Percentiles rank a stretch among this genome's conserved stretches.
Conservation (phyloP, 164 flowering plant species). For the Vitis rotundifolia region DNA sequence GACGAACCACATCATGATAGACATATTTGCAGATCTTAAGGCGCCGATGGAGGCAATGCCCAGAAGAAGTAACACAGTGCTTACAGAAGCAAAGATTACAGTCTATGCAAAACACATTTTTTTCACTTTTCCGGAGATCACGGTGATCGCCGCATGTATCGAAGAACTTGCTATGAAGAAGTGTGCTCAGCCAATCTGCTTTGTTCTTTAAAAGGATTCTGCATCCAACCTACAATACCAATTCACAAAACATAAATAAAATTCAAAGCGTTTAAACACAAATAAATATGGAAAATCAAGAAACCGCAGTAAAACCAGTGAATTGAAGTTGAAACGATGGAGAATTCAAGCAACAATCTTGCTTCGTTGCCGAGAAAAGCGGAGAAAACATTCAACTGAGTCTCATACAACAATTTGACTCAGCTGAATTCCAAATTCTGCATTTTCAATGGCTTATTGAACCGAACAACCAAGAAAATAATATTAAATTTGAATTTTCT, state of each 20-base stretch:
- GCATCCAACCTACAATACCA: slow-evolving; percentile 23
- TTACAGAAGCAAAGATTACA: slow-evolving; percentile 51
- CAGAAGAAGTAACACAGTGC: slow-evolving; percentile 45
- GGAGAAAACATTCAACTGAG: too few species aligned
- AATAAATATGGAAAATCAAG: too few species aligned
- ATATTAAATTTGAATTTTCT: too few species aligned
- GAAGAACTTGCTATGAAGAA: slow-evolving; percentile 40
- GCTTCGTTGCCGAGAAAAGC: too few species aligned
- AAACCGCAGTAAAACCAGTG: too few species aligned
- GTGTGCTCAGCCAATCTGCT: slow-evolving; percentile 30
- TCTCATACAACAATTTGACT: too few species aligned
- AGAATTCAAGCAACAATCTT: too few species aligned
- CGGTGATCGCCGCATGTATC: slow-evolving; percentile 35
- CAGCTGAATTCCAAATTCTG: too few species aligned
- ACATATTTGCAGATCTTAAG: slow-evolving; percentile 77
- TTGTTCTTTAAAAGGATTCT: slow-evolving; percentile 11
- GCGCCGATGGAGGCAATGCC: slow-evolving; percentile 34
- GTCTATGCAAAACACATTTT: slow-evolving; percentile 66
- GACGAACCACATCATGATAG: slow-evolving; percentile 66
- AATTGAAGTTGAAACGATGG: too few species aligned
- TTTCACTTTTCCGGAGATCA: slow-evolving; percentile 49
- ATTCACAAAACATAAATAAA: background rate
- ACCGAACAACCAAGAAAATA: too few species aligned
- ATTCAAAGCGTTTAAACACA: background rate
- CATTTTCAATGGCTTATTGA: too few species aligned